A percentile compares a stretch with the other conserved stretches of the same genome.
These are phyloP conservation scores for Plenodomus tracheiphilus DNA, from an alignment of 2,329 filamentous ascomycete species.

Conservation along the genomic window DNA sequence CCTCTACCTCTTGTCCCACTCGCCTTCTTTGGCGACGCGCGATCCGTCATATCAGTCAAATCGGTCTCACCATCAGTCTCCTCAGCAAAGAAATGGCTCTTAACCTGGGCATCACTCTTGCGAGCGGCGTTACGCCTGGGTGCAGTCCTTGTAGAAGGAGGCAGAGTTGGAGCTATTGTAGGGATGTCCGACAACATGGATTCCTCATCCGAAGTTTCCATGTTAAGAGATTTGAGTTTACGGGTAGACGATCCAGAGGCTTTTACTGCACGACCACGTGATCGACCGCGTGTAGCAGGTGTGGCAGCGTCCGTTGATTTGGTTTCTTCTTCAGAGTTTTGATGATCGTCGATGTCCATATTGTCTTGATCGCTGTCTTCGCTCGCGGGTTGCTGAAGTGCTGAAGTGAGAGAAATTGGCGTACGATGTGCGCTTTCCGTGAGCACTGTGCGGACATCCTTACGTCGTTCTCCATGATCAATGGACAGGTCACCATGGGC, in stretches of 20 bases:
- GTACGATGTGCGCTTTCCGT: conserved; percentile 25
- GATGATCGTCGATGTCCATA: conserved; percentile 35
- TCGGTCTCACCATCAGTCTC: conserved; percentile 40
- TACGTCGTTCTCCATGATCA: conserved; percentile 32
- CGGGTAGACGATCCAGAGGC: conserved; percentile 4
- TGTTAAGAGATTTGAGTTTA: conserved; percentile 9
- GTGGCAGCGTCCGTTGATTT: neutral
- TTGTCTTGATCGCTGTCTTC: conserved; percentile 1
- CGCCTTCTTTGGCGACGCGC: conserved; percentile 23
- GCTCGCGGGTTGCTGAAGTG: conserved; percentile 22
- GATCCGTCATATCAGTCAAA: conserved; percentile 28
- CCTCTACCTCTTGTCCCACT: conserved; percentile 2
- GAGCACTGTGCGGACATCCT: neutral
- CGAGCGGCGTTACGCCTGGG: conserved; percentile 31
- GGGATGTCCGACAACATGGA: conserved; percentile 10
- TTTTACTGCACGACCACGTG: conserved; percentile 10
- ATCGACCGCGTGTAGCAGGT: neutral
- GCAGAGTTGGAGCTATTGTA: conserved; percentile 9
- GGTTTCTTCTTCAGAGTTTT: conserved; percentile 33
- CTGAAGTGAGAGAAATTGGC: conserved; percentile 43
- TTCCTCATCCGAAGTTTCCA: conserved; percentile 13
- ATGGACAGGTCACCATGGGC: conserved; percentile 36
- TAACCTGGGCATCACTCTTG: conserved; percentile 35
- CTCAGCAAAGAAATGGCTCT: conserved; percentile 40
- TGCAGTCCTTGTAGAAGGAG: conserved; percentile 13